These are phyloP conservation scores for Chlorociboria aeruginascens DNA, from an alignment of 495 filamentous ascomycete genomes.

Conservation along the genomic window DNA sequence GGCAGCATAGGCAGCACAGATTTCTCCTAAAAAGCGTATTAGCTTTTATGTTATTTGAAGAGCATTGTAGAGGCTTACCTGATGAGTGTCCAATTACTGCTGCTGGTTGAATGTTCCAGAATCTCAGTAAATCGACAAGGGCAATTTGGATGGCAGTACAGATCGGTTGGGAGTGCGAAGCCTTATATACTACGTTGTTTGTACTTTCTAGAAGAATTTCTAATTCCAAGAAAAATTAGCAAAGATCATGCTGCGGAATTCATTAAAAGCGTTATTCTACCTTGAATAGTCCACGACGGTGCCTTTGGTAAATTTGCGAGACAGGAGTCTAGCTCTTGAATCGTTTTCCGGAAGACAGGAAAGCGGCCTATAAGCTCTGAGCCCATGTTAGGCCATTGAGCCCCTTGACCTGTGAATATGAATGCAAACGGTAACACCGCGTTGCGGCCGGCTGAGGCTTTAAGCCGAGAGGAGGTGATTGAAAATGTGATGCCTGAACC, in stretches of 20 bases:
- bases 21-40: slow-evolving; percentile 54
- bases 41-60: no score
- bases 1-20: slow-evolving; percentile 41
- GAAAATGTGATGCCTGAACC: no score
- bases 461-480: no score
- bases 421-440: background rate
- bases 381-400: slow-evolving; percentile 47
- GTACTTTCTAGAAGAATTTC: slow-evolving; percentile 26
- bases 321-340: background rate
- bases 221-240: slow-evolving; percentile 11
- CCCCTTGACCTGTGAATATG: slow-evolving; percentile 14
- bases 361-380: slow-evolving; percentile 31
- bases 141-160: slow-evolving; percentile 43
- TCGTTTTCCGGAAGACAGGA: slow-evolving; percentile 23
- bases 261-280: slow-evolving; percentile 21
- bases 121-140: slow-evolving; percentile 38
- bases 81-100: slow-evolving; percentile 53
- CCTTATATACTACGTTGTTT: slow-evolving; percentile 24
- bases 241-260: slow-evolving; percentile 21
- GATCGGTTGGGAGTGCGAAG: slow-evolving; percentile 29
- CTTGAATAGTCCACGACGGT: background rate
- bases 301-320: background rate
- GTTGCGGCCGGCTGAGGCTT: no score
- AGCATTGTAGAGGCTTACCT: slow-evolving; percentile 20
- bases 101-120: slow-evolving; percentile 39